phyloP scores from a whole-genome alignment of 331 rosid genomes.

The Acacia concinna region DNA sequence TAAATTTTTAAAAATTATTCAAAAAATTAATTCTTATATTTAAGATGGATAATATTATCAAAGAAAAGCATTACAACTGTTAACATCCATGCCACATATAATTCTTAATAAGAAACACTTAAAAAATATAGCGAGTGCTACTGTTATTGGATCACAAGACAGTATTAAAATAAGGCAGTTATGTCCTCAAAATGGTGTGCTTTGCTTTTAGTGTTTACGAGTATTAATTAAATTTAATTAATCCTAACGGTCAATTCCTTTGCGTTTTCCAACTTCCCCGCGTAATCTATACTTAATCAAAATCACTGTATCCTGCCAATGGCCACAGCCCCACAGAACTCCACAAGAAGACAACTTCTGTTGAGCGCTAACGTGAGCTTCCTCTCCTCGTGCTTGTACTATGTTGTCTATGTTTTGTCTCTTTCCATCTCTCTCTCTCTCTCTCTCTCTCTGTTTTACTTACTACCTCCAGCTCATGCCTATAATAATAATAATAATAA shows the following conservation, averaged over 20 bases:
- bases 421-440: not conserved
- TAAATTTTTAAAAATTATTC: too few relatives aligned
- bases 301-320: not conserved
- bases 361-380: constrained; percentile 47
- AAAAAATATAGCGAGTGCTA: too few relatives aligned
- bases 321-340: not conserved
- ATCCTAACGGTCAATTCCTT: not conserved
- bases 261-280: not conserved
- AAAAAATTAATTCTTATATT: too few relatives aligned
- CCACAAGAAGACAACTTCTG: not conserved
- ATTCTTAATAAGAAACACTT: too few relatives aligned
- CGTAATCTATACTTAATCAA: not conserved
- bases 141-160: too few relatives aligned
- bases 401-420: not conserved
- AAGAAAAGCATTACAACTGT: too few relatives aligned
- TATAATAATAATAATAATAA: not conserved
- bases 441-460: not conserved
- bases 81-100: too few relatives aligned
- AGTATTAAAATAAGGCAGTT: too few relatives aligned
- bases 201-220: too few relatives aligned
- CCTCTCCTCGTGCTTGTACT: constrained; percentile 3
- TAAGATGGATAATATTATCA: too few relatives aligned
- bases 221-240: not conserved
- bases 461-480: constrained; percentile 31
- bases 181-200: too few relatives aligned